Conservation (phyloP, 257 asterid genomes). For the Lantana camara region DNA sequence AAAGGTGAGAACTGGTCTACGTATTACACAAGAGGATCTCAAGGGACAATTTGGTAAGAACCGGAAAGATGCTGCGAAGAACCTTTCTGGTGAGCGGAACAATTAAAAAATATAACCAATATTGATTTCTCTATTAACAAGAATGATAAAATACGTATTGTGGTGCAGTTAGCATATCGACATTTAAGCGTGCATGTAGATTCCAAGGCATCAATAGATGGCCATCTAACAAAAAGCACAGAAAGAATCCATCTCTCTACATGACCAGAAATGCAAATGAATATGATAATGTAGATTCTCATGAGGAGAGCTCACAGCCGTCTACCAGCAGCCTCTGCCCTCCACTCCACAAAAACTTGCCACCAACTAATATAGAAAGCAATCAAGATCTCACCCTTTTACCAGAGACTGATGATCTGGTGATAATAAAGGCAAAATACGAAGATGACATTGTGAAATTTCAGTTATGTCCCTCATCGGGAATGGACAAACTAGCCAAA, state of each 20-base stretch:
- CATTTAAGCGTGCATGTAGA: conserved; percentile 20
- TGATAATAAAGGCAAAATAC: conserved; percentile 20
- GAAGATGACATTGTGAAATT: conserved; percentile 19
- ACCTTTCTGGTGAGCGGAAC: conserved; percentile 29
- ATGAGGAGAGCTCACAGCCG: background rate
- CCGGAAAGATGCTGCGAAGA: conserved; percentile 19
- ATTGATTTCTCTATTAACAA: no score
- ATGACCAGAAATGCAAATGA: background rate
- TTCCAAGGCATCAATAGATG: no score
- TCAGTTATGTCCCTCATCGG: conserved; percentile 14
- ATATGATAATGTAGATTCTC: no score
- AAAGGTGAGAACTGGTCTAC: no score
- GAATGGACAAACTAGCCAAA: conserved; percentile 3
- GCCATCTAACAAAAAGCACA: conserved; percentile 26
- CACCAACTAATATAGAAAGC: background rate
- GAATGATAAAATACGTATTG: no score
- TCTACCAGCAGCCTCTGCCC: background rate
- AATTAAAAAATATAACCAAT: no score
- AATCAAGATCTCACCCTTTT: background rate
- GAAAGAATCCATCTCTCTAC: background rate
- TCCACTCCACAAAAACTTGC: no score
- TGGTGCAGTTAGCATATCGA: conserved; percentile 28
- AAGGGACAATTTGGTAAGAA: conserved; percentile 22
- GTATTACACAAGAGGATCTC: conserved; percentile 23
- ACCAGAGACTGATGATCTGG: background rate